phyloP scores from a whole-genome alignment of 106 monocot species.

The Allium sativum region DNA sequence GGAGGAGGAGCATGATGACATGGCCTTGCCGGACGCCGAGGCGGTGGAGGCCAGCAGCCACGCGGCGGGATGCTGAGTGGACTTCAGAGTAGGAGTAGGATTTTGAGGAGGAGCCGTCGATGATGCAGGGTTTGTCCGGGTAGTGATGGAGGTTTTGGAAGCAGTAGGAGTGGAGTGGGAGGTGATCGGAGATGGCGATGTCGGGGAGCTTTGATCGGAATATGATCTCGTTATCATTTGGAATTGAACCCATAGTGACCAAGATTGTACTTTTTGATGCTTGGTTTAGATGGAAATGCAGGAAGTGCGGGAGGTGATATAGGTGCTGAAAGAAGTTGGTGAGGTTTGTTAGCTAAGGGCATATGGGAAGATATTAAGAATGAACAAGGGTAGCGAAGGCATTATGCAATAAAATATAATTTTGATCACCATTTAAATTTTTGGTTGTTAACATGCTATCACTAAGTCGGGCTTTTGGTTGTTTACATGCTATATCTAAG shows the following conservation, averaged over 20 bases:
- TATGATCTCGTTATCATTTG: constrained; percentile 26
- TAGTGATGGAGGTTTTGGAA: constrained; percentile 41
- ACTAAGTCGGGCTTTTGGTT: too few species aligned
- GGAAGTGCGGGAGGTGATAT: too few species aligned
- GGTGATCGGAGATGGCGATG: constrained; percentile 56
- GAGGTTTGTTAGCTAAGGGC: too few species aligned
- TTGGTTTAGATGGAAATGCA: too few species aligned
- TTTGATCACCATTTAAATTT: too few species aligned
- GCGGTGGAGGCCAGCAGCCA: constrained; percentile 39
- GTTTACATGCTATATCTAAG: too few species aligned
- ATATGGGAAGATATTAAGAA: too few species aligned
- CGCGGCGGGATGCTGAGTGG: constrained; percentile 28
- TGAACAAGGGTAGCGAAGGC: too few species aligned
- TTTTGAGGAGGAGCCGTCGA: constrained; percentile 45
- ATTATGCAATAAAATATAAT: too few species aligned
- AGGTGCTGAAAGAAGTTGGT: too few species aligned
- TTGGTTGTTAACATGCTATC: too few species aligned
- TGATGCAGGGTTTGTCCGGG: constrained; percentile 47
- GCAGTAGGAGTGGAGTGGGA: constrained; percentile 80
- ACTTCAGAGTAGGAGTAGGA: constrained; percentile 47
- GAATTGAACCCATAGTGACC: constrained; percentile 27
- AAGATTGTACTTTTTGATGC: too few species aligned
- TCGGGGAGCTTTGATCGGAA: constrained; percentile 85
- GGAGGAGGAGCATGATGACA: constrained; percentile 70
- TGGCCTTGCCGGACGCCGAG: constrained; percentile 49